A percentile compares a stretch with the other conserved stretches of the same genome.
Evolutionary conservation across 108 stramenopile species (phyloP).

Genomic region (Parmales sp.): DNA sequence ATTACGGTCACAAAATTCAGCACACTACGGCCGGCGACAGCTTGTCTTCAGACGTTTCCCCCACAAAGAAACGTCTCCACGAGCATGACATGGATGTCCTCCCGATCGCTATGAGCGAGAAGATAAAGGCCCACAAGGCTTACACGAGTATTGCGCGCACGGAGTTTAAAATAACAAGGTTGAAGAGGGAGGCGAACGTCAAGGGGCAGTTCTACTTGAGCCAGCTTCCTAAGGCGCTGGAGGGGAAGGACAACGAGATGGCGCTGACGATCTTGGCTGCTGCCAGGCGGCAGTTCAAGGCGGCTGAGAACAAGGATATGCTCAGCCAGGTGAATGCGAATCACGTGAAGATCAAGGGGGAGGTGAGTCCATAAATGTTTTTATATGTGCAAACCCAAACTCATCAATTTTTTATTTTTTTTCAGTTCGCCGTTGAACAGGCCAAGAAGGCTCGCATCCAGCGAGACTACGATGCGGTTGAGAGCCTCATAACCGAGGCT

Average conservation of each 20-base stretch:
- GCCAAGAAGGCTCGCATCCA: not conserved
- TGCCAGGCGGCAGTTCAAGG: not conserved
- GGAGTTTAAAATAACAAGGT: not conserved
- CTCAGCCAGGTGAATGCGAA: not conserved
- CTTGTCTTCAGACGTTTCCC: not conserved
- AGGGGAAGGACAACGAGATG: not conserved
- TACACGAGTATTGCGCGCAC: not conserved
- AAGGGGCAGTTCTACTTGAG: not conserved
- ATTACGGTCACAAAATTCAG: not conserved
- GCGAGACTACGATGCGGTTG: not conserved
- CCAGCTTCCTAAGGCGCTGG: not conserved
- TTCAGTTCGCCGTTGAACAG: not conserved
- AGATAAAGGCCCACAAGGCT: not conserved
- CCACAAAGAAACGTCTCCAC: too few species aligned
- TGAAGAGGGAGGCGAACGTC: not conserved
- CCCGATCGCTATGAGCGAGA: not conserved
- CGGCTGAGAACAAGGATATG: not conserved
- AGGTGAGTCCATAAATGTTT: too few species aligned
- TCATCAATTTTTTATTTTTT: too few species aligned
- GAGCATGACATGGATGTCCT: not conserved
- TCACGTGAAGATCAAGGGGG: slow-evolving; percentile 5
- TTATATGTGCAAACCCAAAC: too few species aligned
- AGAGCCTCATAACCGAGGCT: not conserved
- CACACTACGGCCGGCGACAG: not conserved
- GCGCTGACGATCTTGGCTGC: not conserved